Percentiles rank a stretch among this genome's conserved stretches.
Conservation (phyloP, 441 rosid genomes). For the Pelargonium myrrhifolium region DNA sequence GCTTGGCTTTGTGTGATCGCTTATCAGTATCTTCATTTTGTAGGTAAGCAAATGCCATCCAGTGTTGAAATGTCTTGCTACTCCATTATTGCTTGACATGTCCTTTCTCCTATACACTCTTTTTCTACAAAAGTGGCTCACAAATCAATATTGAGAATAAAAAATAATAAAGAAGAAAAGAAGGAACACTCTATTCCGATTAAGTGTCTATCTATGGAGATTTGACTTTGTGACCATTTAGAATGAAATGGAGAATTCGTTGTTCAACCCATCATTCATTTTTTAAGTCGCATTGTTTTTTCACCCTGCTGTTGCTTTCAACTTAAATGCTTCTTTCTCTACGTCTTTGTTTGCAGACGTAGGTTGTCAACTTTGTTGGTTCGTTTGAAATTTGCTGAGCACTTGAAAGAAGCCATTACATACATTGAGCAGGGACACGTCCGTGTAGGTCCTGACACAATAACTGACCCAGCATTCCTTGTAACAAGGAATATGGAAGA, state of each 20-base stretch:
- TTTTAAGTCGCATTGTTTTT: neutral
- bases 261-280: too few species aligned
- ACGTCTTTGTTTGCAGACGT: conserved; percentile 41
- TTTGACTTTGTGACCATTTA: too few species aligned
- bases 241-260: too few species aligned
- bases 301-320: neutral
- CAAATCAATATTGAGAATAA: too few species aligned
- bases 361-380: conserved; percentile 65
- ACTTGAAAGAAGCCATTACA: conserved; percentile 77
- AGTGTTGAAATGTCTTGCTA: neutral
- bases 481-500: conserved; percentile 94
- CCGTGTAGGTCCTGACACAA: conserved; percentile 85
- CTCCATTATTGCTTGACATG: neutral
- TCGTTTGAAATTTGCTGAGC: conserved; percentile 73
- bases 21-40: conserved; percentile 76
- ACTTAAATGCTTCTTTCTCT: neutral
- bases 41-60: conserved; percentile 37
- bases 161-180: too few species aligned
- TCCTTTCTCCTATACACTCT: neutral
- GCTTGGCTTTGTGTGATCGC: conserved; percentile 73
- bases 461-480: conserved; percentile 78
- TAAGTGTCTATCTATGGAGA: too few species aligned
- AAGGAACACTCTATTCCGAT: too few species aligned
- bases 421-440: conserved; percentile 90
- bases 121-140: too few species aligned